Evolutionary conservation across 768 basidiomycete genomes (phyloP), one percentile per base, ranked within the genome.

Genomic region (Tulasnella sp.): DNA sequence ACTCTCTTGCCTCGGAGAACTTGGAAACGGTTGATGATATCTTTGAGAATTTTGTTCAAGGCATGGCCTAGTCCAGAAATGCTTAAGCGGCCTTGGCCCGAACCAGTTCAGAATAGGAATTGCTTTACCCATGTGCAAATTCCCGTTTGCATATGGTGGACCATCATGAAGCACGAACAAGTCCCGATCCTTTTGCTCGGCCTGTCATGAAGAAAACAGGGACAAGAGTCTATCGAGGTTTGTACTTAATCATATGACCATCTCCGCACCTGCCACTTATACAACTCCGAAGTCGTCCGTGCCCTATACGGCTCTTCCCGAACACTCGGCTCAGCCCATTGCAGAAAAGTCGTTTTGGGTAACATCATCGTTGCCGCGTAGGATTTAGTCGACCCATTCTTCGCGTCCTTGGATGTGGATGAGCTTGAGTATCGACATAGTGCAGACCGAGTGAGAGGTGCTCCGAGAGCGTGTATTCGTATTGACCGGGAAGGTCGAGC

Each of bases 61-160:
- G 95, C 95, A 78, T 99, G 96, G 7, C 96, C 95, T 97, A 73
- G 41, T n/a, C n/a, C n/a, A n/a, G n/a, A n/a, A n/a, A n/a, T n/a
- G n/a, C n/a, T n/a, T n/a, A n/a, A n/a, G n/a, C n/a, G n/a, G n/a
- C n/a, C n/a, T n/a, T n/a, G n/a, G n/a, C n/a, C n/a, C n/a, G n/a
- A n/a, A n/a, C n/a, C n/a, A n/a, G n/a, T n/a, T n/a, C n/a, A n/a
- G n/a, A n/a, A n/a, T n/a, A 42, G 19, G 7, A 41, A 41, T 26
- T n/a, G 17, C 75, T 80, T 74, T 75, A 96, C 95, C 96, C 84
- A 95, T 95, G 78, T 99, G 96, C 47, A 99, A 82, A 78, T 92
- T 87, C 0, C 97, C 97, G 78, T 99, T 99, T 1, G 96, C 96
- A 77, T 98, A 98, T 0, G 97, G 97, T 37, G 96, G 96, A 0